Conservation (phyloP, 352 stramenopile genomes). For the Pythium dissimile region DNA sequence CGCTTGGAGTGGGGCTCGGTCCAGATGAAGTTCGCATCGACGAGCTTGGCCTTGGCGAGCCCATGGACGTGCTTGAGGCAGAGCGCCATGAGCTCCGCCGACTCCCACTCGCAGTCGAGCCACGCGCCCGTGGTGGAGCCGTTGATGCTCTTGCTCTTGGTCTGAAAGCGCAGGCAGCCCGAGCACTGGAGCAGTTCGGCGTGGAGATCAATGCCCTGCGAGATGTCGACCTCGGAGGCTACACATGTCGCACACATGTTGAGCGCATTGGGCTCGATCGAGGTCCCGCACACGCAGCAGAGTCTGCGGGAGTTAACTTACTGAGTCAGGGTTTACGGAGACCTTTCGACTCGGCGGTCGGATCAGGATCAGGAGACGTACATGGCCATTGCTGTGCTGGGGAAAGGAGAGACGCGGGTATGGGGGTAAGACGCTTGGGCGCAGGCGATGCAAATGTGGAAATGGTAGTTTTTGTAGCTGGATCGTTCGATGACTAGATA, state of each 20-base stretch:
- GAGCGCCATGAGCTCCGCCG: constrained; percentile 69
- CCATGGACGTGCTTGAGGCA: constrained; percentile 71
- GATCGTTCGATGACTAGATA: background rate
- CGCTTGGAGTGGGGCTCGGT: constrained; percentile 81
- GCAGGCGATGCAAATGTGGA: background rate
- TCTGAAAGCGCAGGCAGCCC: constrained; percentile 65
- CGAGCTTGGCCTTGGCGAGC: constrained; percentile 63
- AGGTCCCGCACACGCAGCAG: constrained; percentile 38
- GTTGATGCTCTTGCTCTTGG: constrained; percentile 40
- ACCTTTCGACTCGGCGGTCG: too few species aligned
- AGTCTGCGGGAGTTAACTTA: constrained; percentile 9
- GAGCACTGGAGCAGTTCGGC: constrained; percentile 58
- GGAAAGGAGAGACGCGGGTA: background rate
- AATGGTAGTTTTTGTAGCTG: background rate
- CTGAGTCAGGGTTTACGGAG: too few species aligned
- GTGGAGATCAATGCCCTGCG: constrained; percentile 58
- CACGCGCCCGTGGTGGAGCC: constrained; percentile 42
- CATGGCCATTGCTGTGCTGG: background rate
- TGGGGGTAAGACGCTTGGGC: too few species aligned
- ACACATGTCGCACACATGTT: constrained; percentile 81
- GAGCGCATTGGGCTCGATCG: constrained; percentile 72
- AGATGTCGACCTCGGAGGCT: constrained; percentile 62
- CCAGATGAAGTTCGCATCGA: constrained; percentile 81
- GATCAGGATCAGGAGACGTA: background rate
- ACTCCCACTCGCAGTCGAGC: constrained; percentile 69